These are phyloP conservation scores for Quercus variabilis DNA, from an alignment of 306 rosid genomes.

Conservation along the genomic window DNA sequence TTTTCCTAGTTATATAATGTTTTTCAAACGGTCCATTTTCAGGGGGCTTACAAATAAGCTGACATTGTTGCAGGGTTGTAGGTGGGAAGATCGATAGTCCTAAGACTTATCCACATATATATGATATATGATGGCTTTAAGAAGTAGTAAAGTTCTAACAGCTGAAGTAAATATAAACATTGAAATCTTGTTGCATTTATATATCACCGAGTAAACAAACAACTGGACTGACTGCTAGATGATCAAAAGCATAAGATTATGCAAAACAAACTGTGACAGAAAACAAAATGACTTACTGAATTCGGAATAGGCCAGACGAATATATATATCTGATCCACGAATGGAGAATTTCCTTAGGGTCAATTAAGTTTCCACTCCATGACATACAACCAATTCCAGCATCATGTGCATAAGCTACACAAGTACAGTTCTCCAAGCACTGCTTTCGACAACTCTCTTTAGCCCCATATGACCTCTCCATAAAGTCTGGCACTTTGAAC, in stretches of 20 bases:
- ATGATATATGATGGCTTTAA: no score
- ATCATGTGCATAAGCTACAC: slow-evolving; percentile 32
- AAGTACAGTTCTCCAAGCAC: slow-evolving; percentile 36
- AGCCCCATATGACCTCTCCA: slow-evolving; percentile 6
- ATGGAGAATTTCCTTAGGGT: not conserved
- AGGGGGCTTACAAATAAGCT: no score
- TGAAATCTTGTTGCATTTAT: no score
- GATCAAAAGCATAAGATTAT: not conserved
- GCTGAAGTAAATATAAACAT: no score
- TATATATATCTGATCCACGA: not conserved
- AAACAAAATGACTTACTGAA: not conserved
- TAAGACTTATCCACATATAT: no score
- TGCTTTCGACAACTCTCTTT: slow-evolving; percentile 16
- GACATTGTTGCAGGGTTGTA: no score
- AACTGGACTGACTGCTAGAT: no score
- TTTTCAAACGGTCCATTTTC: no score
- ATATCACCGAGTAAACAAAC: no score
- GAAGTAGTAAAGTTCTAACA: no score
- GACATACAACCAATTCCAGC: slow-evolving; percentile 6
- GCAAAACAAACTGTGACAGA: not conserved
- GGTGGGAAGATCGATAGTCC: no score
- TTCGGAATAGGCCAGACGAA: not conserved
- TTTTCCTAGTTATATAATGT: no score
- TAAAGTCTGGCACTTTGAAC: slow-evolving; percentile 33
- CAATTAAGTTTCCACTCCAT: not conserved